Base-by-base conservation (phyloP, 768 basidiomycete genomes). In the Cyclocybe cylindracea region DNA sequence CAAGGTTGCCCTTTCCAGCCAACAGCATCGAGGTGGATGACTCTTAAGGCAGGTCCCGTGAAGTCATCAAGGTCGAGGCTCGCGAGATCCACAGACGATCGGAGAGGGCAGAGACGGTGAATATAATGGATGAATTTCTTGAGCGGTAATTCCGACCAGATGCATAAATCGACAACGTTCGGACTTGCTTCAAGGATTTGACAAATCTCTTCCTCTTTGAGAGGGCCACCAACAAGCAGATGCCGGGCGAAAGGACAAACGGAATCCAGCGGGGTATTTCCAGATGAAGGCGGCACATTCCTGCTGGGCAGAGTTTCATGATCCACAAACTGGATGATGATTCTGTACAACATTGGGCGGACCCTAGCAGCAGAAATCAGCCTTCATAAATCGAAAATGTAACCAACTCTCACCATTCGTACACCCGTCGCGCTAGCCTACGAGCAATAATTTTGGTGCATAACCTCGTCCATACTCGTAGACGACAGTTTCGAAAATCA, bases 211-310 rank as follows among this genome's bases (percentile, higher is more conserved):
- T 36, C 29, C 24, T 16, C 37, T 29, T 46, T 41, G 33, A 46
- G 48, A 13, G 44, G 39, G 4, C 55, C 55, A 8, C 55, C 55
- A 29, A 60, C 50, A n/a, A 56, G 45, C 13, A 54, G 53, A n/a
- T 49, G 53, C 34, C 41, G 44, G 5, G 52, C 55, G 39, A 48
- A 52, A 11, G 39, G 31, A 13, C 55, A 50, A 29, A 44, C 44
- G 38, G 48, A 52, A 9, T 39, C 39, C 5, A 52, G 14, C 11
- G 13, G 6, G 33, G 55, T 24, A 24, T 24, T 24, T 3, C 4
- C 3, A 24, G 24, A 24, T 24, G 24, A 24, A 24, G 24, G 24
- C 5, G 24, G 24, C 24, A 24, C 24, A 24, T 24, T 24, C 24
- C 24, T 24, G 24, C 0, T 24, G 24, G 24, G 24, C 2, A 24